Evolutionary conservation across 1,139 yeast species (phyloP), one percentile per base, ranked within the genome.

Genomic region (Candida albicans): DNA sequence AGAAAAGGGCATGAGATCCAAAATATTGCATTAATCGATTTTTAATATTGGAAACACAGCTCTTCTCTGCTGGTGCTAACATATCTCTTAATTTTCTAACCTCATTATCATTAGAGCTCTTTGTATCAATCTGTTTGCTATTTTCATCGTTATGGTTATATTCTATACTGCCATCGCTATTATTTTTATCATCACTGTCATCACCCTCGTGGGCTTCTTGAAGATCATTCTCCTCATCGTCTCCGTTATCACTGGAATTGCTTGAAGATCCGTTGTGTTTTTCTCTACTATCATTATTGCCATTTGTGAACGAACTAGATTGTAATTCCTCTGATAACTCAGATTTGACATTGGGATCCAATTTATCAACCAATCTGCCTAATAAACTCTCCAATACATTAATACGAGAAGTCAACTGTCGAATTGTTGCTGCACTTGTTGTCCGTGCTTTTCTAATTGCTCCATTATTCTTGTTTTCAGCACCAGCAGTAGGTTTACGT

Each of bases 1-100:
- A 53, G 40, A 51, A 54, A 14, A 44, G 44, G 2, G 54, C 52
- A 41, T 58, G 62, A 9, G 55, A 48, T 2, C 62, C 62, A 38
- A 49, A 55, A 35, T 47, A 54, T 33, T 52, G 48, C 14, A 44
- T 29, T 13, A 51, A 37, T 24, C 49, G 39, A 24, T 27, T 31
- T 15, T 45, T 44, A 1, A 44, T 33, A 26, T 43, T 36, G 1
- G 38, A 11, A 11, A 45, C 24, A 39, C 54, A 49, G 2, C 22
- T 37, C 15, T 41, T 42, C 3, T 42, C 45, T 8, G 45, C 35
- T 10, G 49, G 49, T 26, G 45, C 50, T 22, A 50, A 32, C 46
- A 46, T 45, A 7, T 50, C 52, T 22, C 43, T 44, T 35, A 50
- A 33, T n/a, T 40, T 39, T 10, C 31, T 38, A 3, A 52, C 46